Evolutionary conservation across 2,329 filamentous ascomycete species (phyloP).

Genomic region (Calonectria montana): DNA sequence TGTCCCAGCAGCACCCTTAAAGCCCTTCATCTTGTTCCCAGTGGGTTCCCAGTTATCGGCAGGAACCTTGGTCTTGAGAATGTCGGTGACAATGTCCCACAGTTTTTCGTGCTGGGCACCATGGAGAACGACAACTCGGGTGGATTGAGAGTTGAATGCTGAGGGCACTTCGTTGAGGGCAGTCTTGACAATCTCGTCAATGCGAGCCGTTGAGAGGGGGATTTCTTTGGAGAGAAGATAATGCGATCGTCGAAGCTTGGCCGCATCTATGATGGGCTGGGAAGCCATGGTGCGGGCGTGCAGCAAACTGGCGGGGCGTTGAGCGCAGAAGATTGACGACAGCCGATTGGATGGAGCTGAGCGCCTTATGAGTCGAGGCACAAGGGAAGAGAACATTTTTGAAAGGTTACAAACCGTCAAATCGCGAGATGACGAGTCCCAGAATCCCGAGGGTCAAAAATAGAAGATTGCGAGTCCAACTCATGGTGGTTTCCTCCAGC

Average conservation of each 20-base stretch:
- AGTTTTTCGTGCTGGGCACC: background rate
- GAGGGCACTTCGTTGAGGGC: background rate
- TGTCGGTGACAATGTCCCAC: background rate
- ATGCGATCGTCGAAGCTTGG: constrained; percentile 1
- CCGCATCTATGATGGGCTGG: background rate
- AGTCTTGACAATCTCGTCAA: background rate
- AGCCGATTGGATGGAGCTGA: background rate
- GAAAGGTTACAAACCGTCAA: background rate
- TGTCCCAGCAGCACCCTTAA: background rate
- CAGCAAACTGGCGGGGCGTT: background rate
- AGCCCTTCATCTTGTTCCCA: background rate
- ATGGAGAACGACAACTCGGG: background rate
- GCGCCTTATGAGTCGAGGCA: background rate
- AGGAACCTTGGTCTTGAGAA: background rate
- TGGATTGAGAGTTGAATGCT: background rate
- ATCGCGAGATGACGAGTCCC: background rate
- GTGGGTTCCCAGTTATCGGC: background rate
- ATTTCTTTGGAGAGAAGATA: background rate
- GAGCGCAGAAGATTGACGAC: background rate
- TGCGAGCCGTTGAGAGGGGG: background rate
- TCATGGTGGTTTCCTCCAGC: background rate
- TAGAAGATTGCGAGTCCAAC: background rate
- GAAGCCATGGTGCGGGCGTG: background rate
- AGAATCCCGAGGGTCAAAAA: background rate
- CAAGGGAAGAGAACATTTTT: background rate